These are phyloP conservation scores for Papiliotrema fonsecae DNA, from an alignment of 1,284 basidiomycete genomes.

Conservation along the genomic window DNA sequence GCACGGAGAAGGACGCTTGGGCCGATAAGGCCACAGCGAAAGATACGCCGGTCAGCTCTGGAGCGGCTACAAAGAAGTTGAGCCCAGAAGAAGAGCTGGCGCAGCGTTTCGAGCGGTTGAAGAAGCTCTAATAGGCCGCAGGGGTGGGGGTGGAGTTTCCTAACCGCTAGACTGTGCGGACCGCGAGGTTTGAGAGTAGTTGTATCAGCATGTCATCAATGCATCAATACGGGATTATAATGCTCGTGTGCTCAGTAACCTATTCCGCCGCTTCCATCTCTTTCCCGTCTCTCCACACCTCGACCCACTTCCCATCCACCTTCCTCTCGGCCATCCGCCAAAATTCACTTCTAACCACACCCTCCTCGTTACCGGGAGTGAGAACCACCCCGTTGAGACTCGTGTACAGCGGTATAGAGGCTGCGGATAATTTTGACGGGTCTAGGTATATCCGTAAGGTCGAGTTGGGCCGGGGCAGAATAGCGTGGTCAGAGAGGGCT, in stretches of 20 bases:
- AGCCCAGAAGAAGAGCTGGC: slow-evolving; percentile 42
- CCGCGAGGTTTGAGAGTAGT: no score
- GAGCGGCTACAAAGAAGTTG: slow-evolving; percentile 19
- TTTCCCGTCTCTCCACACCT: slow-evolving; percentile 38
- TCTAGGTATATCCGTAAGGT: slow-evolving; percentile 46
- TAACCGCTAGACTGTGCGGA: no score
- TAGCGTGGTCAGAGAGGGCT: slow-evolving; percentile 20
- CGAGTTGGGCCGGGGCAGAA: slow-evolving; percentile 39
- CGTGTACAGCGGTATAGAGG: slow-evolving; percentile 40
- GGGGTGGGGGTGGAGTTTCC: no score
- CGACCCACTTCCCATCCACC: slow-evolving; percentile 13
- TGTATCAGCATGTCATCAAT: no score
- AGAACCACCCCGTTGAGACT: slow-evolving; percentile 46
- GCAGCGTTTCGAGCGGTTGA: slow-evolving; percentile 38
- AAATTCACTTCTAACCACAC: slow-evolving; percentile 26
- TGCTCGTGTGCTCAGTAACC: no score
- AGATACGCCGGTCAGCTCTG: not conserved
- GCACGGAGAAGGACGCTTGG: slow-evolving; percentile 12
- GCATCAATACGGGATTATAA: no score
- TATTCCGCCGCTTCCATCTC: no score
- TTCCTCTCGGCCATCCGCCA: slow-evolving; percentile 38
- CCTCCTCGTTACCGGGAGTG: slow-evolving; percentile 39
- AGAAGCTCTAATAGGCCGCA: slow-evolving; percentile 23
- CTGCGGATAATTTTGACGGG: slow-evolving; percentile 27
- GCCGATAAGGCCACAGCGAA: not conserved